A percentile compares a stretch with the other conserved stretches of the same genome.
Evolutionary conservation across 495 filamentous ascomycete species (phyloP).

Genomic region (Ramalina intermedia): DNA sequence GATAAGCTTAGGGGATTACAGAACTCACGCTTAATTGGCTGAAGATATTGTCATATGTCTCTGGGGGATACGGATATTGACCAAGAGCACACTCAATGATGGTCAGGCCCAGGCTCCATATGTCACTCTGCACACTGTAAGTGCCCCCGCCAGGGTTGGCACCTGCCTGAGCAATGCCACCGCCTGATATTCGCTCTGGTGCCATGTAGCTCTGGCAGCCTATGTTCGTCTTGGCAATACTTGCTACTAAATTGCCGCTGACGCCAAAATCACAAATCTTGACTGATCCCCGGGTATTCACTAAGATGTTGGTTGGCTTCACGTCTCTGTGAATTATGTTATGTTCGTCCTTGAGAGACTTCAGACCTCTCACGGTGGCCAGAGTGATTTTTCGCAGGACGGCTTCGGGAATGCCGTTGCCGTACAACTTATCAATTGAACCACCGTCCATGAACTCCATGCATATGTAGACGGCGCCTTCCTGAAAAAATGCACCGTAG

Average conservation of each 20-base stretch:
- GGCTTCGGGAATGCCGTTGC: constrained; percentile 79
- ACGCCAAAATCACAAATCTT: constrained; percentile 99
- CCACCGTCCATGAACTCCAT: constrained; percentile 99
- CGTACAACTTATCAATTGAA: constrained; percentile 94
- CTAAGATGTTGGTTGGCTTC: constrained; percentile 93
- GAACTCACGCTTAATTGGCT: constrained; percentile 85
- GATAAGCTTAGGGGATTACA: not conserved
- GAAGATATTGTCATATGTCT: constrained; percentile 98
- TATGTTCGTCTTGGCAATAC: constrained; percentile 97
- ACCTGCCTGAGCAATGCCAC: constrained; percentile 62
- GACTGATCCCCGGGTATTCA: constrained; percentile 78
- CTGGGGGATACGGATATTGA: constrained; percentile 90
- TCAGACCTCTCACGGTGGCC: constrained; percentile 83
- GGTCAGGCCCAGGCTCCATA: constrained; percentile 89
- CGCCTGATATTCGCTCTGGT: constrained; percentile 82
- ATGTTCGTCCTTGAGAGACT: constrained; percentile 90
- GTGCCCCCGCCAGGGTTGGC: constrained; percentile 61
- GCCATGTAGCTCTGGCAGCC: constrained; percentile 99
- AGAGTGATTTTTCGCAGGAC: constrained; percentile 83
- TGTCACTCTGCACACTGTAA: constrained; percentile 95
- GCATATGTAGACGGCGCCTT: constrained; percentile 97
- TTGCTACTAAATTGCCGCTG: constrained; percentile 88
- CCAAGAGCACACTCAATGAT: constrained; percentile 96
- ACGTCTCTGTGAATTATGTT: constrained; percentile 99
- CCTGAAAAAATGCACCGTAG: constrained; percentile 97